Evolutionary conservation across 768 basidiomycete species (phyloP).

Genomic region (Lactarius vividus): DNA sequence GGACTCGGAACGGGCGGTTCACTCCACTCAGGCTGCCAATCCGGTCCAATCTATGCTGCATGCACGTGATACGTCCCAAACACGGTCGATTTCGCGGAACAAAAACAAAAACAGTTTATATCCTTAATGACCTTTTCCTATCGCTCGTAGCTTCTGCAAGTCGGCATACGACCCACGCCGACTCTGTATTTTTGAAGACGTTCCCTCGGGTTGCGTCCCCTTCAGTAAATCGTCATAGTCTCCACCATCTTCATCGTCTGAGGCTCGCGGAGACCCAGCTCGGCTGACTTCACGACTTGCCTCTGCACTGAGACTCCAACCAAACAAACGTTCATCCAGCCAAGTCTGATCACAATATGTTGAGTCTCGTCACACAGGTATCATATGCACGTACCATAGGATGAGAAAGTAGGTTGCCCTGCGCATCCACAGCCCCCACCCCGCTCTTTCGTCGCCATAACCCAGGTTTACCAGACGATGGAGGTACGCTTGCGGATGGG

Average conservation of each 20-base stretch:
- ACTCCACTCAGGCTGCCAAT: neutral
- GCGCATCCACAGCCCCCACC: constrained; percentile 73
- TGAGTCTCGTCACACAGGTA: neutral
- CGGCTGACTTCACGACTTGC: constrained; percentile 58
- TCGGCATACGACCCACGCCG: constrained; percentile 77
- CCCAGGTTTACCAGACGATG: constrained; percentile 70
- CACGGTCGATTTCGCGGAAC: neutral
- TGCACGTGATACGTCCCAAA: neutral
- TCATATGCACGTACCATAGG: constrained; percentile 61
- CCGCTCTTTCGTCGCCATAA: constrained; percentile 75
- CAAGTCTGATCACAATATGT: constrained; percentile 48
- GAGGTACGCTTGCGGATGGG: constrained; percentile 80
- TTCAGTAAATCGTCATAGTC: constrained; percentile 89
- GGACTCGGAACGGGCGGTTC: neutral
- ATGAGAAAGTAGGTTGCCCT: constrained; percentile 78
- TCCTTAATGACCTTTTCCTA: neutral
- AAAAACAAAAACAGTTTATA: neutral
- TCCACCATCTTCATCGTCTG: constrained; percentile 84
- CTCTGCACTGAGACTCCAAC: constrained; percentile 72
- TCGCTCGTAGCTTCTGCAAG: constrained; percentile 60
- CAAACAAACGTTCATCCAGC: constrained; percentile 90
- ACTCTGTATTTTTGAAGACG: constrained; percentile 35
- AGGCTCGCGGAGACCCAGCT: constrained; percentile 66
- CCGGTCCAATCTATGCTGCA: neutral
- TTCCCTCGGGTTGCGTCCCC: constrained; percentile 11